Percentiles rank a stretch among this genome's conserved stretches.
Evolutionary conservation across 2,329 filamentous ascomycete genomes (phyloP).

Genomic region (Chrysoporthe deuterocubensis): DNA sequence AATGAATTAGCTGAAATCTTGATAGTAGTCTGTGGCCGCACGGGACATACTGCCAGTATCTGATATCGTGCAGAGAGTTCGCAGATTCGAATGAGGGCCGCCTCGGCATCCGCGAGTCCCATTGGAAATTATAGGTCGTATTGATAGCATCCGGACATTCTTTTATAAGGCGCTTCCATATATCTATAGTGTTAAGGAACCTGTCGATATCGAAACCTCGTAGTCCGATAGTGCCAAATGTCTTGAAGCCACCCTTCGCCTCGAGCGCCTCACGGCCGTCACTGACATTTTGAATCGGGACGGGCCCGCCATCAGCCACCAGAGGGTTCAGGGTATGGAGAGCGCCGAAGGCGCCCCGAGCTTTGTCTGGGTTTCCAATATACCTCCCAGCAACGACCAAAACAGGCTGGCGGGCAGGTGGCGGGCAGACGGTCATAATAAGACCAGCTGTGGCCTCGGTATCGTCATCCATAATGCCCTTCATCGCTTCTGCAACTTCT

Average conservation of each 20-base stretch:
- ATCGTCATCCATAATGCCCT: slow-evolving; percentile 28
- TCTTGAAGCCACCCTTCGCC: slow-evolving; percentile 34
- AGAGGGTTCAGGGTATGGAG: slow-evolving; percentile 34
- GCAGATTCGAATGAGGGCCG: slow-evolving; percentile 28
- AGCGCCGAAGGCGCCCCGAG: slow-evolving; percentile 31
- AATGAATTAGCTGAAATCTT: not conserved
- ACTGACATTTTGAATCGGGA: slow-evolving; percentile 35
- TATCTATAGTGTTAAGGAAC: slow-evolving; percentile 26
- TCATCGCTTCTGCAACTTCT: slow-evolving; percentile 35
- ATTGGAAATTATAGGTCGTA: slow-evolving; percentile 33
- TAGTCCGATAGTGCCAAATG: slow-evolving; percentile 33
- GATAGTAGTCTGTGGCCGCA: no score
- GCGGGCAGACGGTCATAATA: slow-evolving; percentile 33
- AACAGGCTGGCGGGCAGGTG: slow-evolving; percentile 30
- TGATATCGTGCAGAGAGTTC: slow-evolving; percentile 31
- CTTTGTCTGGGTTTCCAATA: slow-evolving; percentile 29
- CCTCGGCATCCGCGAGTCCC: slow-evolving; percentile 29
- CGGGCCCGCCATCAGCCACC: slow-evolving; percentile 29
- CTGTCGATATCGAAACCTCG: slow-evolving; percentile 29
- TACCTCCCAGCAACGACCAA: slow-evolving; percentile 32
- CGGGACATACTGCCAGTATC: slow-evolving; percentile 31
- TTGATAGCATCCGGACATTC: slow-evolving; percentile 32
- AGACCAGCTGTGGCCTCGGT: slow-evolving; percentile 33
- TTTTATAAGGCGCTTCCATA: slow-evolving; percentile 27
- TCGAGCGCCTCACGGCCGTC: slow-evolving; percentile 32